phyloP scores from a whole-genome alignment of 75 land plant genomes.

The Sequoia sempervirens region DNA sequence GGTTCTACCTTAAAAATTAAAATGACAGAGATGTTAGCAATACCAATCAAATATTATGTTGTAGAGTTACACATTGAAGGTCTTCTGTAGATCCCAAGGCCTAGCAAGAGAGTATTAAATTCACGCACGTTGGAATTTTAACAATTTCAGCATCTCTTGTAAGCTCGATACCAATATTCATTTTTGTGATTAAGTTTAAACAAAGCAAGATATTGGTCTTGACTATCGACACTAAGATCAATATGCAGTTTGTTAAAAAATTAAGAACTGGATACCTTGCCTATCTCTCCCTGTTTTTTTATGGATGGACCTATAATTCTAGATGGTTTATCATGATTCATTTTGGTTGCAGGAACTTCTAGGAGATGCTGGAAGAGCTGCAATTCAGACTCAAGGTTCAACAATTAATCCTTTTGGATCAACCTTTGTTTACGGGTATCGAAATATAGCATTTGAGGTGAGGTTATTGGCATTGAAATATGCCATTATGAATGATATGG shows the following conservation, averaged over 20 bases:
- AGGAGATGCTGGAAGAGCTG: constrained; percentile 92
- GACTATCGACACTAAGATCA: background rate
- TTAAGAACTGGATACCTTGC: background rate
- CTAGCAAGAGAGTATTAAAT: too few relatives aligned
- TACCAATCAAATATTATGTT: background rate
- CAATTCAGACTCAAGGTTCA: constrained; percentile 94
- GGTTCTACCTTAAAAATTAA: background rate
- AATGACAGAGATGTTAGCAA: too few relatives aligned
- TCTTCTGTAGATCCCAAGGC: background rate
- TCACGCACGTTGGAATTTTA: background rate
- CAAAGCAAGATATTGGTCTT: background rate
- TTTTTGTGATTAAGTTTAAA: background rate
- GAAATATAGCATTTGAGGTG: constrained; percentile 91
- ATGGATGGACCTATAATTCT: background rate
- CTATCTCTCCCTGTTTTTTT: background rate
- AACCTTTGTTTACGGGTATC: constrained; percentile 93
- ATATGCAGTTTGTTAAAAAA: background rate
- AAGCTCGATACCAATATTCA: background rate
- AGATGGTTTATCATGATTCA: background rate
- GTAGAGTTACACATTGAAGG: background rate
- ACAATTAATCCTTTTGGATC: constrained; percentile 91
- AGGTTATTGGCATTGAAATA: background rate
- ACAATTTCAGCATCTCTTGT: background rate
- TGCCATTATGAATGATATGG: background rate
- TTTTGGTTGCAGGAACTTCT: constrained; percentile 55